phyloP scores from a whole-genome alignment of 2,329 filamentous ascomycete species.

The Microsporum canis region DNA sequence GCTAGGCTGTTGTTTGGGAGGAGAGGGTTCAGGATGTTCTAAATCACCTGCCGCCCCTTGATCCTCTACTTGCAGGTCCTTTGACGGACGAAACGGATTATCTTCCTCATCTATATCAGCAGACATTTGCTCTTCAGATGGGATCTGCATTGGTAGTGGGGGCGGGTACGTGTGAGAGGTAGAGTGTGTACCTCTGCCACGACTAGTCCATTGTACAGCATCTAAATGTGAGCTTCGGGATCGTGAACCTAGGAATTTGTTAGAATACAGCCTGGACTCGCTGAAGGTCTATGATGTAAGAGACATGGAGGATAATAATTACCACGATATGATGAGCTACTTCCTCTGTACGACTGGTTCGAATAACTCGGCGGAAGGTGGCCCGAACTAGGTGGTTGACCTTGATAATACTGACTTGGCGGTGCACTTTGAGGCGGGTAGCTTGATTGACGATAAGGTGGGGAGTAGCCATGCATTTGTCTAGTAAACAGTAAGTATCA shows the following conservation, averaged over 20 bases:
- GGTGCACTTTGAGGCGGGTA: slow-evolving; percentile 45
- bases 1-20: slow-evolving; percentile 43
- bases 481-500: slow-evolving; percentile 17
- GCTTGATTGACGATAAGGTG: slow-evolving; percentile 47
- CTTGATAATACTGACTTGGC: slow-evolving; percentile 46
- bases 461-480: slow-evolving; percentile 48
- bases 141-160: slow-evolving; percentile 19
- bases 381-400: slow-evolving; percentile 44
- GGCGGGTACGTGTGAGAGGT: slow-evolving; percentile 26
- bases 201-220: slow-evolving; percentile 59
- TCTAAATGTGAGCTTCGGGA: slow-evolving; percentile 51
- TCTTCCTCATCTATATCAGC: slow-evolving; percentile 43
- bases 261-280: slow-evolving; percentile 38
- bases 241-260: slow-evolving; percentile 33
- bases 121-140: slow-evolving; percentile 26
- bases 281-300: slow-evolving; percentile 34
- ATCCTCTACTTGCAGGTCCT: slow-evolving; percentile 56
- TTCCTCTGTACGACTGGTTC: slow-evolving; percentile 41
- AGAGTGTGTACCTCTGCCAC: slow-evolving; percentile 39
- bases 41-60: slow-evolving; percentile 40
- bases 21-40: slow-evolving; percentile 28
- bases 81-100: slow-evolving; percentile 51
- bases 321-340: slow-evolving; percentile 47
- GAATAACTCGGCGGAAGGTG: slow-evolving; percentile 46
- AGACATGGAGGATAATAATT: slow-evolving; percentile 41